Evolutionary conservation across 2,329 filamentous ascomycete genomes (phyloP), one percentile per base, ranked within the genome.

Genomic region (Ophiostoma novo-ulmi): DNA sequence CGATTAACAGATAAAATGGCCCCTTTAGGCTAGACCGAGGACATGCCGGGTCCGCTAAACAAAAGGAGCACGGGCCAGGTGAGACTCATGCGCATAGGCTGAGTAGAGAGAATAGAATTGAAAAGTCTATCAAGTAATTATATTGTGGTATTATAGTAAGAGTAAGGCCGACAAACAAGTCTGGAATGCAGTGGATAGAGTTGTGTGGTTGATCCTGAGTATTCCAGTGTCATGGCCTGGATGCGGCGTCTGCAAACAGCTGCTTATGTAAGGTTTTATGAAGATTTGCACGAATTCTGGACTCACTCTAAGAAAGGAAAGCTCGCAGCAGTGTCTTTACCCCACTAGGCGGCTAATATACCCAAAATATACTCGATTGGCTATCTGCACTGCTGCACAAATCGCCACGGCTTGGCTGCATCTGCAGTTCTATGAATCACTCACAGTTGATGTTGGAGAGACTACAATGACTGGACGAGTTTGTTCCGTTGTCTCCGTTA

Each of bases 21-120:
- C 67, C 70, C 38, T 66, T 58, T 31, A 17, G 70, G 70, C 61
- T 71, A 71, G 67, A 26, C 4, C 22, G 20, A 35, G 48, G 35
- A 14, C 61, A 44, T 44, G 10, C 67, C 38, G 70, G 38, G 52
- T 61, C 67, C 58, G 44, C 67, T 55, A 66, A 71, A 58, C 67
- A 1, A 48, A 44, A 44, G 39, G 14, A 17, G 39, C 31, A 31
- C 39, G 39, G 8, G 39, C 39, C 10, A 22, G 52, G 52, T 13
- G 52, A 58, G 52, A 58, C 52, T 58, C 52, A 58, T 22, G 52
- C n/a, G 44, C 17, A 20, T 20, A 48, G 44, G 44, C 31, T 48
- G 1, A 8, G 38, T 39, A 39, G 44, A 48, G 52, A 38, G 36
- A 38, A 48, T 17, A 48, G 17, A 14, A 48, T 8, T 48, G n/a